Conservation (phyloP, 768 basidiomycete species). For the Lactarius quietus region DNA sequence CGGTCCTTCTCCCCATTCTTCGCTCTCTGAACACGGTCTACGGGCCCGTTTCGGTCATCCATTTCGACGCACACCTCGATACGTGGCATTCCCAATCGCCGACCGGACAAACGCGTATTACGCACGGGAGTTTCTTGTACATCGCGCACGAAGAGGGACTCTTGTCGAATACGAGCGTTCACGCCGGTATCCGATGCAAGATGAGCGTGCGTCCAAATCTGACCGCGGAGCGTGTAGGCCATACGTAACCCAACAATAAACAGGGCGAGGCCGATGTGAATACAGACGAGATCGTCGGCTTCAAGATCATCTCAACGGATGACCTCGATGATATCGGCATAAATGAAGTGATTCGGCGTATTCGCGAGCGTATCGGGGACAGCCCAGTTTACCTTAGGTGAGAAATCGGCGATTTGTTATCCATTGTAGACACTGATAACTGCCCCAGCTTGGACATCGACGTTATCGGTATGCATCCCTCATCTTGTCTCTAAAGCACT, state of each 20-base stretch:
- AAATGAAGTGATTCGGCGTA: conserved; percentile 61
- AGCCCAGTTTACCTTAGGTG: conserved; percentile 75
- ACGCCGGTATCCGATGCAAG: conserved; percentile 84
- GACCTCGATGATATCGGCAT: conserved; percentile 83
- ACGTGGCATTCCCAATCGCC: conserved; percentile 44
- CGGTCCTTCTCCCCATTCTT: conserved; percentile 82
- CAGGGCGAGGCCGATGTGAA: conserved; percentile 61
- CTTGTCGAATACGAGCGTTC: conserved; percentile 68
- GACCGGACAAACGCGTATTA: conserved; percentile 62
- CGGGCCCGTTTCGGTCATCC: conserved; percentile 78
- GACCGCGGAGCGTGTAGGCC: too few relatives aligned
- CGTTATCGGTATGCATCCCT: conserved; percentile 55
- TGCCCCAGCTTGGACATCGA: conserved; percentile 68
- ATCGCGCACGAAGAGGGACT: conserved; percentile 75
- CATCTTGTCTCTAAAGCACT: too few relatives aligned
- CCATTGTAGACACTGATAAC: too few relatives aligned
- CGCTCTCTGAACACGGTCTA: conserved; percentile 75
- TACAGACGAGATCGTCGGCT: conserved; percentile 68
- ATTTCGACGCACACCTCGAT: conserved; percentile 77
- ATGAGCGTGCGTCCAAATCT: conserved; percentile 42
- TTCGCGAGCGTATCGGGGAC: conserved; percentile 67
- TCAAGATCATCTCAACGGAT: conserved; percentile 73
- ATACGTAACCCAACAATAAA: neutral
- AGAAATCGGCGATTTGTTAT: too few relatives aligned
- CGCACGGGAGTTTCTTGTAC: conserved; percentile 86